Evolutionary conservation across 1,284 basidiomycete species (phyloP).

Genomic region (Kwoniella shivajii): DNA sequence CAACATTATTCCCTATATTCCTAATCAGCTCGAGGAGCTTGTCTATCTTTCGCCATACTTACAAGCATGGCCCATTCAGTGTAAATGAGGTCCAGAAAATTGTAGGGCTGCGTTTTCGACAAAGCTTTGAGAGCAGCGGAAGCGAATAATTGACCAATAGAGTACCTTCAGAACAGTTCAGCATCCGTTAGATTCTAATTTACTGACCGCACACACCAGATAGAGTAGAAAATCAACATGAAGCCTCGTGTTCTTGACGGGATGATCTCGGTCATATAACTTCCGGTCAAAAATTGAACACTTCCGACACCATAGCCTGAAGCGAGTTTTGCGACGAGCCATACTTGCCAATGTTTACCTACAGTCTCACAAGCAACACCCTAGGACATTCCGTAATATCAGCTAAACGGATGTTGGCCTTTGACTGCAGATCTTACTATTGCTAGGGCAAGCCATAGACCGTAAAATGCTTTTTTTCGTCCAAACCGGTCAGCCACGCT

Average conservation of each 20-base stretch:
- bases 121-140: constrained; percentile 16
- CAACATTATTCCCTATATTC: constrained; percentile 15
- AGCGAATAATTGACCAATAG: constrained; percentile 19
- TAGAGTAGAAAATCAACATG: constrained; percentile 21
- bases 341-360: constrained; percentile 15
- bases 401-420: no score
- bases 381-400: no score
- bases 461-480: constrained; percentile 20
- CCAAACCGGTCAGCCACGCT: constrained; percentile 21
- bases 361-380: constrained; percentile 16
- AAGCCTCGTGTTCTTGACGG: constrained; percentile 24
- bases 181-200: no score
- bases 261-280: constrained; percentile 26
- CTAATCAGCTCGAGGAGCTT: not conserved
- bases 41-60: not conserved
- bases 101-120: constrained; percentile 12
- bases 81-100: constrained; percentile 24
- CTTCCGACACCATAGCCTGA: constrained; percentile 24
- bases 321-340: constrained; percentile 25
- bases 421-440: no score
- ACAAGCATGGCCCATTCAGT: constrained; percentile 16
- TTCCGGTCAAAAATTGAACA: constrained; percentile 21
- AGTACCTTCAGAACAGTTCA: no score
- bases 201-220: constrained; percentile 13
- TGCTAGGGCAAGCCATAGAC: constrained; percentile 20